A percentile compares a stretch with the other conserved stretches of the same genome.
These are phyloP conservation scores for Marasmius sp. DNA, from an alignment of 1,284 basidiomycete genomes.

Conservation along the genomic window DNA sequence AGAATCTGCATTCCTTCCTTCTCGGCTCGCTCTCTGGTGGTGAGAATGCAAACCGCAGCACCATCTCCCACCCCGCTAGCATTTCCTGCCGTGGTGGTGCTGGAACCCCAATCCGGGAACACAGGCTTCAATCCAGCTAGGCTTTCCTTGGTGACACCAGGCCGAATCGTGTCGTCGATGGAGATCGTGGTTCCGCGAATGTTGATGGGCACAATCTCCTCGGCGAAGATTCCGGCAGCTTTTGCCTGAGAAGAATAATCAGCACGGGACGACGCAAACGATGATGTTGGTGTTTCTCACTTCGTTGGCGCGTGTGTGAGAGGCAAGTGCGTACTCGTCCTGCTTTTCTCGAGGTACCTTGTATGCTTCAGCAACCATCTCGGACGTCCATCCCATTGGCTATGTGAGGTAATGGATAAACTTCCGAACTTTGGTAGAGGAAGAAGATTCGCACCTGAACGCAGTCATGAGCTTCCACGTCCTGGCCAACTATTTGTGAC, in stretches of 20 bases:
- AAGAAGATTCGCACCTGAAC: constrained; percentile 55
- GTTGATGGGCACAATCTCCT: constrained; percentile 81
- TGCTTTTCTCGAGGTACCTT: constrained; percentile 74
- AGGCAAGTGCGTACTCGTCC: constrained; percentile 80
- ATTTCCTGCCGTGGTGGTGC: constrained; percentile 84
- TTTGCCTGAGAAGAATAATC: constrained; percentile 46
- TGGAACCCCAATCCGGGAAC: constrained; percentile 78
- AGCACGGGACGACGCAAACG: constrained; percentile 2
- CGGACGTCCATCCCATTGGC: constrained; percentile 94
- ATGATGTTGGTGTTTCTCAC: constrained; percentile 30
- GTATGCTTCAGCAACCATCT: constrained; percentile 81
- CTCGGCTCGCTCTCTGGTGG: constrained; percentile 81
- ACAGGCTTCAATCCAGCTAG: constrained; percentile 70
- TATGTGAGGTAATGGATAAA: constrained; percentile 25
- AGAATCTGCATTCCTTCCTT: constrained; percentile 84
- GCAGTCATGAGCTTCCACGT: constrained; percentile 68
- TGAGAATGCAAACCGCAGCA: constrained; percentile 87
- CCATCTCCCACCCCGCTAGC: constrained; percentile 96
- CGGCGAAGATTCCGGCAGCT: constrained; percentile 64
- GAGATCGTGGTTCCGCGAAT: constrained; percentile 56
- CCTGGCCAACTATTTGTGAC: constrained; percentile 51
- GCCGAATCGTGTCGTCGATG: constrained; percentile 81
- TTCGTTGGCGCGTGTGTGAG: constrained; percentile 75
- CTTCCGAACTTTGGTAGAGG: background rate
- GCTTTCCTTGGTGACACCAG: constrained; percentile 71